Evolutionary conservation across 495 filamentous ascomycete genomes (phyloP).

Genomic region (Aspergillus affinis): DNA sequence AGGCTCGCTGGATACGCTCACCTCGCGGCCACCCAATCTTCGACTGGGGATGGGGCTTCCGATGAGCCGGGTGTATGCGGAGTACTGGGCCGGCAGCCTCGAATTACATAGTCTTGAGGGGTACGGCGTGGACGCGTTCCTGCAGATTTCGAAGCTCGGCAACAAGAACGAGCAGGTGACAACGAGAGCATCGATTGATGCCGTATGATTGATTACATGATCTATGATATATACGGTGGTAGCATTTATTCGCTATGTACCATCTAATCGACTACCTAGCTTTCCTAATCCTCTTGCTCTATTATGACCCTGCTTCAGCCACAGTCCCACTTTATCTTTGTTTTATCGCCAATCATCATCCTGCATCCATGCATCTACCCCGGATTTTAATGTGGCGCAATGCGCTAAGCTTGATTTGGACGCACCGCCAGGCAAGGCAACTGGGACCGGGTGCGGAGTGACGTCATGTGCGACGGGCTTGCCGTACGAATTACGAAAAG

Average conservation of each 20-base stretch:
- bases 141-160: constrained; percentile 95
- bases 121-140: constrained; percentile 95
- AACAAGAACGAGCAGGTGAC: constrained; percentile 98
- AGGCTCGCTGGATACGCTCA: constrained; percentile 72
- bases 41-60: constrained; percentile 92
- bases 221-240: background rate
- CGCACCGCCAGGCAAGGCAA: background rate
- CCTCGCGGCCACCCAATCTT: constrained; percentile 80
- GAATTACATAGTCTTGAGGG: constrained; percentile 93
- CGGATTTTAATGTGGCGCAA: background rate
- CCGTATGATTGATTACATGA: constrained; percentile 56
- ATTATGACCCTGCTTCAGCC: background rate
- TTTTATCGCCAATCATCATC: too few relatives aligned
- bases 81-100: constrained; percentile 96
- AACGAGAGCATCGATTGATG: constrained; percentile 84
- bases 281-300: background rate
- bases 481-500: background rate
- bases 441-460: constrained; percentile 9
- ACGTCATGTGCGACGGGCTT: constrained; percentile 16
- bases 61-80: constrained; percentile 91
- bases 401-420: background rate
- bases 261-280: background rate
- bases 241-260: background rate
- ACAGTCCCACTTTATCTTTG: background rate
- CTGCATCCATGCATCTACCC: background rate